phyloP scores from a whole-genome alignment of 352 stramenopile species.

The Pythium grandisporangium region DNA sequence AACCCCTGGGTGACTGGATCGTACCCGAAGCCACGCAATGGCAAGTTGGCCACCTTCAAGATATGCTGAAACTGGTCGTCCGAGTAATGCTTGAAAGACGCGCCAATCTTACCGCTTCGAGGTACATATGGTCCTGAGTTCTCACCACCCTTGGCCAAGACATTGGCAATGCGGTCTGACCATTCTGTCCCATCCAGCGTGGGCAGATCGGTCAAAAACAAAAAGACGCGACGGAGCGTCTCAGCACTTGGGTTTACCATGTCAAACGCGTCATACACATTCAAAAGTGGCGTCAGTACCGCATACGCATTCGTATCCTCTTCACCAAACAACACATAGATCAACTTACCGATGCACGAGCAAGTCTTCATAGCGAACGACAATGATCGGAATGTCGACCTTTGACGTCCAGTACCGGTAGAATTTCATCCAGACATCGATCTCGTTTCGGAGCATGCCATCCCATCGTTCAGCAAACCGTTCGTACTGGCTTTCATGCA shows the following conservation, averaged over 20 bases:
- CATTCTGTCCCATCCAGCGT: conserved; percentile 71
- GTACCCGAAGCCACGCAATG: conserved; percentile 81
- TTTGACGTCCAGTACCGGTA: conserved; percentile 86
- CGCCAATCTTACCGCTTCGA: conserved; percentile 78
- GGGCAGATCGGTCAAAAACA: conserved; percentile 58
- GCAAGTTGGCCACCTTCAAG: conserved; percentile 60
- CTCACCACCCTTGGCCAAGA: conserved; percentile 44
- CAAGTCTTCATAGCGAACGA: conserved; percentile 90
- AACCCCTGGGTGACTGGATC: conserved; percentile 76
- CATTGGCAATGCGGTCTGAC: conserved; percentile 54
- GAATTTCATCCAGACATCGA: conserved; percentile 89
- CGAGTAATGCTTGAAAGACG: conserved; percentile 76
- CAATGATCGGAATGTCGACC: conserved; percentile 84
- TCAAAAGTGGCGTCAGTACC: not conserved
- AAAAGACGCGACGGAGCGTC: conserved; percentile 69
- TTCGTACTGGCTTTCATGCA: conserved; percentile 81
- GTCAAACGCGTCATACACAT: not conserved
- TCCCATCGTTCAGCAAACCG: conserved; percentile 87
- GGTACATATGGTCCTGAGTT: conserved; percentile 73
- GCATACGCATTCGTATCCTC: not conserved
- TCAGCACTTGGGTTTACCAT: conserved; percentile 25
- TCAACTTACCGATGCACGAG: conserved; percentile 50
- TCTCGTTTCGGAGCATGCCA: conserved; percentile 85
- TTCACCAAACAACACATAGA: not conserved
- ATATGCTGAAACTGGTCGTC: conserved; percentile 81